phyloP scores from a whole-genome alignment of 441 rosid genomes.

The Breynia disticha region DNA sequence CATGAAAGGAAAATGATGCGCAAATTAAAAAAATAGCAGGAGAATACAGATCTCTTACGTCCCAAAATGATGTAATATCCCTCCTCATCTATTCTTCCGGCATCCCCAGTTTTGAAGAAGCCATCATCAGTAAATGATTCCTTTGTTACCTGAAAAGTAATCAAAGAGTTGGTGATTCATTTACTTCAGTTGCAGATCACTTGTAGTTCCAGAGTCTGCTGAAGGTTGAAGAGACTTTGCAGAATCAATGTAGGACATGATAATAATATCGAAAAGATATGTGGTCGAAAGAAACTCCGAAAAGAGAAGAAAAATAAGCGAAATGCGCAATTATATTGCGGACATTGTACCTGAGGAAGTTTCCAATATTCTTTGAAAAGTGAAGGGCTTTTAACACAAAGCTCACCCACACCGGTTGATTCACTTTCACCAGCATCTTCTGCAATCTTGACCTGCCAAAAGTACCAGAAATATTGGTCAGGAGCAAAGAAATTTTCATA shows the following conservation, averaged over 20 bases:
- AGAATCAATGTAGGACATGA: too few relatives aligned
- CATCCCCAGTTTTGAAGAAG: conserved; percentile 94
- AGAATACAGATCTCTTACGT: conserved; percentile 44
- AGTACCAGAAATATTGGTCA: conserved; percentile 9
- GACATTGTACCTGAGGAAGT: conserved; percentile 65
- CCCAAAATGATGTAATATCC: conserved; percentile 85
- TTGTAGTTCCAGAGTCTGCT: too few relatives aligned
- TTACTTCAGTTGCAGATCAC: too few relatives aligned
- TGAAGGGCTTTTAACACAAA: conserved; percentile 89
- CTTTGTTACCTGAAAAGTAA: conserved; percentile 45
- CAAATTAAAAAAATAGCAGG: not conserved
- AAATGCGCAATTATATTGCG: not conserved
- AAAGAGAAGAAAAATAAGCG: conserved; percentile 2
- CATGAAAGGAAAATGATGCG: not conserved
- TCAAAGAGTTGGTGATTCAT: not conserved
- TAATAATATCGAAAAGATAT: too few relatives aligned
- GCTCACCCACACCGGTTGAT: conserved; percentile 57
- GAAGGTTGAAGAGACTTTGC: too few relatives aligned
- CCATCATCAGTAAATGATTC: conserved; percentile 80
- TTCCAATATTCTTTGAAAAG: conserved; percentile 94
- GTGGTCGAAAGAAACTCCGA: not conserved
- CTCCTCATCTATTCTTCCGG: conserved; percentile 75
- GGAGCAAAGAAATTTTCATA: not conserved
- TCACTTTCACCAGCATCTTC: conserved; percentile 49
- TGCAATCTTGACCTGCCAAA: conserved; percentile 54